phyloP scores from a whole-genome alignment of 768 basidiomycete species.

The Tremella mesenterica region DNA sequence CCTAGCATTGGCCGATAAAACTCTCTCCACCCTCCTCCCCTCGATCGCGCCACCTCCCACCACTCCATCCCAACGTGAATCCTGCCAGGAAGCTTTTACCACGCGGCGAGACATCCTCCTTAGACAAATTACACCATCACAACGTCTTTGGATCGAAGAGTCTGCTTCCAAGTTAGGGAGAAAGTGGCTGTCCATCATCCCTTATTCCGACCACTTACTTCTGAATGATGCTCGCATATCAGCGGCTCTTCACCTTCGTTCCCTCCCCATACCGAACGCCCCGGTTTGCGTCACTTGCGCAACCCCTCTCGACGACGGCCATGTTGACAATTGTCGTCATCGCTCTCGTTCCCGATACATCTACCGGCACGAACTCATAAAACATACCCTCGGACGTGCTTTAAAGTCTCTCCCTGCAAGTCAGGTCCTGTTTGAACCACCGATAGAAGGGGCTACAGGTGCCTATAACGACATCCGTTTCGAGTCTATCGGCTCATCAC shows the following conservation, averaged over 20 bases:
- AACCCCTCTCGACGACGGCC: neutral
- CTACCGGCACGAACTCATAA: neutral
- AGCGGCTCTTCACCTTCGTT: neutral
- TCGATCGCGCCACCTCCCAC: neutral
- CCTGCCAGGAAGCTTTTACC: neutral
- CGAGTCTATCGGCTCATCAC: neutral
- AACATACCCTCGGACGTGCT: neutral
- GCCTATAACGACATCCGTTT: neutral
- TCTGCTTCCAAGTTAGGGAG: neutral
- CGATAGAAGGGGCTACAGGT: neutral
- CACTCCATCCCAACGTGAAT: neutral
- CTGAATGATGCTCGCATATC: neutral
- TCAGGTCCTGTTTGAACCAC: neutral
- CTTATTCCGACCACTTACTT: neutral
- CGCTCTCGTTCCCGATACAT: neutral
- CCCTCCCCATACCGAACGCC: neutral
- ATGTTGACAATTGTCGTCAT: neutral
- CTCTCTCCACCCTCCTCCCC: neutral
- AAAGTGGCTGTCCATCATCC: neutral
- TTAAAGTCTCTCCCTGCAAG: neutral
- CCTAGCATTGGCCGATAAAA: neutral
- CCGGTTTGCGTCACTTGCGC: neutral
- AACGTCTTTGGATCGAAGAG: neutral
- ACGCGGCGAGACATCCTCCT: neutral
- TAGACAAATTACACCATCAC: neutral